Evolutionary conservation across 176 grass and related monocot genomes (phyloP), one percentile per base, ranked within the genome.

Genomic region (Tillandsia fasciculata): DNA sequence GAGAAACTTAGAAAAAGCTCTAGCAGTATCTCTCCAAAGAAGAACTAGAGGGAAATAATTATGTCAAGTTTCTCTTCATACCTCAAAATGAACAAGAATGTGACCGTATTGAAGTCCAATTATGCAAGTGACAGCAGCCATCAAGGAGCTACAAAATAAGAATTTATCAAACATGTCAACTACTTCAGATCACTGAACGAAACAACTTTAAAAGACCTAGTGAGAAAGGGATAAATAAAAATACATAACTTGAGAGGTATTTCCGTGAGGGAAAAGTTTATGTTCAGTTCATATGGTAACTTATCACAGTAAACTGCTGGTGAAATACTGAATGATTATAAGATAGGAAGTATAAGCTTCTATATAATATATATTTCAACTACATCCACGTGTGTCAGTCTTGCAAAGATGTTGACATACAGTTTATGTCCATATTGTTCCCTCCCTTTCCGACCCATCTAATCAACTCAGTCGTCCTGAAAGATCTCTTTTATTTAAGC

Each of bases 71-170:
- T 59, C 56, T 18, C 22, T 20, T 22, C 56, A 61, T 90, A 94
- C 95, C 95, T 90, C 82, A 52, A 90, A 90, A 76, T 90, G 86
- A 70, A 94, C 78, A 27, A 99, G 86, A 17, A 90, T 54, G 53
- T 99, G 95, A 23, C 95, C 95, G 54, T 84, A 99, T 23, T 99
- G 95, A 49, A 99, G 85, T 71, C 95, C 95, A 14, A 99, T 88
- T 74, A 94, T 77, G 79, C 95, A 99, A 48, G 90, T 94, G 27
- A 90, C 89, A 72, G 88, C 80, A 48, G 87, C 90, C 95, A 99
- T 99, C 52, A 91, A 73, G 69, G 95, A 99, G 49, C 95, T 99
- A 83, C 29, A 70, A 47, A 50, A 14, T 20, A 12, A 47, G 72
- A 14, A 42, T 52, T 65, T 8, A 22, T 8, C 51, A 26, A 10